A percentile compares a stretch with the other conserved stretches of the same genome.
phyloP scores from a whole-genome alignment of 148 eudicot species.

The Nyssa sinensis region DNA sequence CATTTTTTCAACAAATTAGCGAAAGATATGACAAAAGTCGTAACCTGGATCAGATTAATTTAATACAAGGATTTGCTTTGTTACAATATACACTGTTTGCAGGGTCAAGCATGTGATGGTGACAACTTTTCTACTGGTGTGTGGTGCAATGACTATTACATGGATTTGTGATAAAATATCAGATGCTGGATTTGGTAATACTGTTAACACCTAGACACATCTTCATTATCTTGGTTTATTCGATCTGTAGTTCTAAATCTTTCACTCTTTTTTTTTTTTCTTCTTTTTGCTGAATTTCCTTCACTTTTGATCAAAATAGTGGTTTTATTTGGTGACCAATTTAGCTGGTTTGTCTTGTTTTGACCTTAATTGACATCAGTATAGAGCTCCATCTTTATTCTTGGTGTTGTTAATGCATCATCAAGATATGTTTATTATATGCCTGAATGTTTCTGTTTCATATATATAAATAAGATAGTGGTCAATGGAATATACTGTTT shows the following conservation, averaged over 20 bases:
- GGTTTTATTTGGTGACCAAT: neutral
- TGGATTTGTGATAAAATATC: constrained; percentile 96
- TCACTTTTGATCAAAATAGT: neutral
- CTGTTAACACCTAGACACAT: neutral
- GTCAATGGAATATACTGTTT: neutral
- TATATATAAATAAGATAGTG: neutral
- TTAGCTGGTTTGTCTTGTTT: neutral
- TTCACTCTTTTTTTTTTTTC: neutral
- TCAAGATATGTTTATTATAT: neutral
- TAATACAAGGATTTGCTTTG: neutral
- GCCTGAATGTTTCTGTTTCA: constrained; percentile 3
- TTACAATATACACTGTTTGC: constrained; percentile 20
- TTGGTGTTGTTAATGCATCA: neutral
- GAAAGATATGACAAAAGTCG: neutral
- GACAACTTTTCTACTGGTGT: constrained; percentile 70
- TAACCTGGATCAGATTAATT: neutral
- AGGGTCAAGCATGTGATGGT: constrained; percentile 88
- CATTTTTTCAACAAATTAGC: neutral
- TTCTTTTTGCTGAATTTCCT: neutral
- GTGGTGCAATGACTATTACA: constrained; percentile 88
- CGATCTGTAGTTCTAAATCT: neutral
- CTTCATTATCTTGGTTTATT: neutral
- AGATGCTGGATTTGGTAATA: constrained; percentile 90
- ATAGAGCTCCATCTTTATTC: neutral
- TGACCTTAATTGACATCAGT: neutral